Base-by-base conservation (phyloP, 768 basidiomycete species). In the Cubamyces lactineus region DNA sequence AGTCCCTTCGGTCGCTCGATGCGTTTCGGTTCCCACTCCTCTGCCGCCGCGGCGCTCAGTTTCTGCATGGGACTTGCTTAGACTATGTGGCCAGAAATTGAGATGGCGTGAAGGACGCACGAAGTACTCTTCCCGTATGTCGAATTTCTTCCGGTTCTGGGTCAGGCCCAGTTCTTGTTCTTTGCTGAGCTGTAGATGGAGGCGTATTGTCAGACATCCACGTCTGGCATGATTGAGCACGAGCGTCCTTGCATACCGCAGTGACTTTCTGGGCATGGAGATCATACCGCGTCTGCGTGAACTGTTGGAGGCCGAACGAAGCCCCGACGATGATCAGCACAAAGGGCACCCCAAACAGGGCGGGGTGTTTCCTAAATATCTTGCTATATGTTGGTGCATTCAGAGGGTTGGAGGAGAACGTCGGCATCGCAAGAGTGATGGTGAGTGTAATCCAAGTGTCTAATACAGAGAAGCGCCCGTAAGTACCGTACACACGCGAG, bases 81-180 rank as follows among this genome's bases (percentile, higher is more conserved):
- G 13, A 34, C 45, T 40, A 54, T 12, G 40, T 19, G n/a, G 34
- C 4, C 21, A 45, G 41, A 16, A 2, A 47, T 19, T 19, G 6
- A 39, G 7, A 39, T 26, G 24, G 2, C n/a, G 24, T 2, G 21
- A 11, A 46, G 26, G 16, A 86, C 94, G 76, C 76, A 97, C 96
- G 71, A 89, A 98, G 74, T 98, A 99, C 71, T 97, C 96, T 72
- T 98, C 96, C 56, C 93, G 80, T 17, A 97, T 91, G 74, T 98
- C 96, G 61, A 97, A 87, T 78, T 86, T 90, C 77, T 88, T 89
- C 75, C 88, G 81, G 57, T 78, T 77, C 71, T 81, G 84, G 64
- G 87, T 81, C 68, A 95, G 77, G 11, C 86, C 83, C 21, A 96
- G 79, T 64, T 92, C 89, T 66, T 95, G 86, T 71, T 94, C 88